phyloP scores from a whole-genome alignment of 768 basidiomycete species.

The Bullera alba region DNA sequence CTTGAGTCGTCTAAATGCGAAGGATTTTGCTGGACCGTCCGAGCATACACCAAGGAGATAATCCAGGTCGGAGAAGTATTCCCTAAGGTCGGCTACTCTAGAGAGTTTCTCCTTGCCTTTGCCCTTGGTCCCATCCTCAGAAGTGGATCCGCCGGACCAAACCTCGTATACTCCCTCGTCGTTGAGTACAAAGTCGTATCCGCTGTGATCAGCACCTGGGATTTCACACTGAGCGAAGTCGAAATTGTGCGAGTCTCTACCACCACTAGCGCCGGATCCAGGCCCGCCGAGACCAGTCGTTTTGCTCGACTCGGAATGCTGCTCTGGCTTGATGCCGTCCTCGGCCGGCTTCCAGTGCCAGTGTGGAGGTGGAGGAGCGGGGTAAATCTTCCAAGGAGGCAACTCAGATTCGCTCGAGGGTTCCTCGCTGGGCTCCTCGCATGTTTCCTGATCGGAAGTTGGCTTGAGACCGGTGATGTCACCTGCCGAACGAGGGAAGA shows the following conservation, averaged over 20 bases:
- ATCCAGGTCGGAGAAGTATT: conserved; percentile 95
- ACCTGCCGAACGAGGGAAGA: conserved; percentile 54
- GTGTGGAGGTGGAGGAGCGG: conserved; percentile 84
- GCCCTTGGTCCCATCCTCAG: neutral
- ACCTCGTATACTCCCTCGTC: conserved; percentile 70
- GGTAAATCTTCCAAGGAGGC: conserved; percentile 79
- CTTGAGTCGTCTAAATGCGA: conserved; percentile 83
- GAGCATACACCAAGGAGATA: conserved; percentile 82
- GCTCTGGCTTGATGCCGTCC: conserved; percentile 14
- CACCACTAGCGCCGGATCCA: conserved; percentile 1
- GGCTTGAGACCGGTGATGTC: conserved; percentile 65
- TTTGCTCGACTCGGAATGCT: conserved; percentile 7
- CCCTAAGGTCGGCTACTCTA: conserved; percentile 56
- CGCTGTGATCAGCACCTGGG: conserved; percentile 56
- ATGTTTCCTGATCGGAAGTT: conserved; percentile 51
- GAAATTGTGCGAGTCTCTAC: conserved; percentile 49
- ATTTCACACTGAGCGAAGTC: conserved; percentile 65
- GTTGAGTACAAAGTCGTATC: conserved; percentile 60
- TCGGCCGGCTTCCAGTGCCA: conserved; percentile 68
- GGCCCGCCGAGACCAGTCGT: neutral
- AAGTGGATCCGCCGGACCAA: neutral
- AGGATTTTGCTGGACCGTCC: conserved; percentile 92
- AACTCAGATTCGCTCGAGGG: conserved; percentile 27
- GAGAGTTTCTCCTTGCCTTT: conserved; percentile 17
- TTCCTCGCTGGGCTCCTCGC: conserved; percentile 8